Percentiles rank a stretch among this genome's conserved stretches.
phyloP scores from a whole-genome alignment of 192 early-diverging fungal species.

The Allomyces macrogynus region DNA sequence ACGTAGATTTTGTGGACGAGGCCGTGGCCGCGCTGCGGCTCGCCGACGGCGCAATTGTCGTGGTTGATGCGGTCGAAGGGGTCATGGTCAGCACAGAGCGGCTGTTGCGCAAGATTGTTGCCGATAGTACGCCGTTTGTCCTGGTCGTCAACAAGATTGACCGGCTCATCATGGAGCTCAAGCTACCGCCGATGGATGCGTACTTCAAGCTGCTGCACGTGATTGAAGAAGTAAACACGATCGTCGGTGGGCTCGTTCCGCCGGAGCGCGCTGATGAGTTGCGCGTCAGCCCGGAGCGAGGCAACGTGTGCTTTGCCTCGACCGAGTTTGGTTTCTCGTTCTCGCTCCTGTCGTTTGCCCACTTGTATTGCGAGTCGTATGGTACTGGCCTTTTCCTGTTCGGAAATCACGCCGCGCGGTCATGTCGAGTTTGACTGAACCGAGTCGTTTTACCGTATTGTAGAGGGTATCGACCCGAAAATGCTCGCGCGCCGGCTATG shows the following conservation, averaged over 20 bases:
- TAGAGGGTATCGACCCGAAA: constrained; percentile 41
- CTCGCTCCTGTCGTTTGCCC: constrained; percentile 73
- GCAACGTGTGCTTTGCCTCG: constrained; percentile 91
- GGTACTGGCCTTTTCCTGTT: constrained; percentile 11
- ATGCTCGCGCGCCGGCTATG: constrained; percentile 82
- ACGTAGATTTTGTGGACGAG: constrained; percentile 89
- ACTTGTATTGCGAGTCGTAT: constrained; percentile 66
- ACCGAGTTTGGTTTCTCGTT: constrained; percentile 85
- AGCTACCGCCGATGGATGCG: constrained; percentile 85
- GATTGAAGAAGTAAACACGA: constrained; percentile 83
- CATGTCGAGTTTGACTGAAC: too few species aligned
- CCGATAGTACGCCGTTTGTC: constrained; percentile 54
- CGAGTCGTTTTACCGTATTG: not conserved
- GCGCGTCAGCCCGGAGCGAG: constrained; percentile 75
- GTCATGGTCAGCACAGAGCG: constrained; percentile 89
- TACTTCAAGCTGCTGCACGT: constrained; percentile 92
- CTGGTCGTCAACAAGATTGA: constrained; percentile 97
- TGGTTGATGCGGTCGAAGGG: constrained; percentile 93
- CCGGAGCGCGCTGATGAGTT: constrained; percentile 27
- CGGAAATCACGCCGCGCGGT: too few species aligned
- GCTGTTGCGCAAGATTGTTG: constrained; percentile 57
- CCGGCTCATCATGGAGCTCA: constrained; percentile 88
- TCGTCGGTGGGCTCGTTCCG: constrained; percentile 23
- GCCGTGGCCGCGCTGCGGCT: constrained; percentile 65
- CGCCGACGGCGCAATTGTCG: constrained; percentile 71